phyloP scores from a whole-genome alignment of 768 basidiomycete species.

The Tylopilus sp. region DNA sequence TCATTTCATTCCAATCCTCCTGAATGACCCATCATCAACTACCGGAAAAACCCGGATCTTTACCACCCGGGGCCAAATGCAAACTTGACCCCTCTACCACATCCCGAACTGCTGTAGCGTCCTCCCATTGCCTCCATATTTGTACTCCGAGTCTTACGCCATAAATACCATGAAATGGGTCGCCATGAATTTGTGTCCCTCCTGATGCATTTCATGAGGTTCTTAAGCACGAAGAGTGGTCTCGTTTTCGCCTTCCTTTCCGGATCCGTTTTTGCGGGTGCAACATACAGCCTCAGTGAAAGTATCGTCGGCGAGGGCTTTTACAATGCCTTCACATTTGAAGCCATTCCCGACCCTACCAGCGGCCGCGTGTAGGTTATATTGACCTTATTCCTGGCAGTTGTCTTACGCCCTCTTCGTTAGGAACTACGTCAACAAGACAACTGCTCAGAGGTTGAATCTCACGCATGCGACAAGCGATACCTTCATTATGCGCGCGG shows the following conservation, averaged over 20 bases:
- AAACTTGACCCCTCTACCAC: conserved; percentile 1
- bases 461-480: conserved; percentile 26
- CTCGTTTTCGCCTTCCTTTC: conserved; percentile 15
- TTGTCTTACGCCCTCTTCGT: not conserved
- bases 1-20: no score
- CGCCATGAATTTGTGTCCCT: not conserved
- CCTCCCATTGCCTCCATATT: not conserved
- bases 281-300: conserved; percentile 27
- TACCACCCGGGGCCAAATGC: not conserved
- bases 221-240: not conserved
- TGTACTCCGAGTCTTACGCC: not conserved
- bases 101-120: not conserved
- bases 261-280: conserved; percentile 14
- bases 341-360: conserved; percentile 36
- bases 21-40: not conserved
- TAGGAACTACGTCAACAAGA: conserved; percentile 34
- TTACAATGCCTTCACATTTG: conserved; percentile 30
- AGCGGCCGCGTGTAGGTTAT: conserved; percentile 33
- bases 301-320: conserved; percentile 30
- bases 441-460: conserved; percentile 25
- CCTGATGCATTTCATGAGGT: conserved; percentile 15
- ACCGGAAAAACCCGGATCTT: not conserved
- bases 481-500: conserved; percentile 37
- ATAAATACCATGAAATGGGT: conserved; percentile 9
- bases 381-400: not conserved